Evolutionary conservation across 805 yeast species (phyloP), one percentile per base, ranked within the genome.

Genomic region (Priceomyces castillae): DNA sequence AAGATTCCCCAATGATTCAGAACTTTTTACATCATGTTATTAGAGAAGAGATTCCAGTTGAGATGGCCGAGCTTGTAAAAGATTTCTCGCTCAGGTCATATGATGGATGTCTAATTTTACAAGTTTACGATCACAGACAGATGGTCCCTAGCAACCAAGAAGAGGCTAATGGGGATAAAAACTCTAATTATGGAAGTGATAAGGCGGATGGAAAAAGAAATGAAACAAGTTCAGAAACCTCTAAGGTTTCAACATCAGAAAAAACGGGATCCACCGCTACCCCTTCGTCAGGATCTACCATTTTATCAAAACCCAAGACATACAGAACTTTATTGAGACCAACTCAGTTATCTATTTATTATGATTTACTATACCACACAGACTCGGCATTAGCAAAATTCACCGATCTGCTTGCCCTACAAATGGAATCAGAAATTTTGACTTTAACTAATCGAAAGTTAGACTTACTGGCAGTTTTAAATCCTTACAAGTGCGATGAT

Each of bases 41-140:
- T 12, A 71, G 78, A 43, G 95, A 92, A 40, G 84, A 82, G 54
- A 87, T 92, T 11, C 97, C 97, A 1, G 86, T 88, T 33, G 88
- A 95, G 11, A 81, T 92, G 58, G 81, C 90, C 52, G 98, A 94
- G 65, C 86, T 92, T 7, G 74, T 94, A 36, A 81, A 86, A 56
- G 98, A 92, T 61, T 87, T 92, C 30, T 85, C 90, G 15, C 79
- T 90, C 26, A 79, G 80, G 46, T 78, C 89, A 42, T 92, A 88
- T 60, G 97, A 94, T 58, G 97, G 97, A 0, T 87, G 95, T 61
- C 69, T 92, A 31, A 86, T 92, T 12, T 63, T 92, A 39, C 88
- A 88, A 58, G 84, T 92, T n/a, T 80, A 78, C 51, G 99, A 92
- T 62, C 96, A 90, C 61, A 71, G 97, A 18, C 73, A 77, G 46